These are phyloP conservation scores for Cinnamomum chago DNA, from an alignment of 164 flowering plant species.

Conservation along the genomic window DNA sequence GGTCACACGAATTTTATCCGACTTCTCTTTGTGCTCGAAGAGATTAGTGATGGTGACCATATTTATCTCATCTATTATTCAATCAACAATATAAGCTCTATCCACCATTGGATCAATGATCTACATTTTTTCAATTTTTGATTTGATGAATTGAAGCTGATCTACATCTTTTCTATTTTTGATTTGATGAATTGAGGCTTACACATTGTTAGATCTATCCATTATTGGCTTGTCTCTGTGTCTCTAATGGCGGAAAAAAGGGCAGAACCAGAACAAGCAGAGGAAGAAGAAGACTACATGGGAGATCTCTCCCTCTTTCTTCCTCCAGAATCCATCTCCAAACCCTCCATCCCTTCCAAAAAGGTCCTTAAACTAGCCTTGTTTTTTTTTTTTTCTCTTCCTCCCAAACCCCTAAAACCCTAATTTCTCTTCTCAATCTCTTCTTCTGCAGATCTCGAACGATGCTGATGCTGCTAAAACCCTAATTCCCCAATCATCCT, in stretches of 20 bases:
- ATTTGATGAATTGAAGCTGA: no score
- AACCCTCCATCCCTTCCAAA: conserved; percentile 24
- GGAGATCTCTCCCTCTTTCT: conserved; percentile 81
- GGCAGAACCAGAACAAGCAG: conserved; percentile 44
- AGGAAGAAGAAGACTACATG: conserved; percentile 75
- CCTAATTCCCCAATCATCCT: not conserved
- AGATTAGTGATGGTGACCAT: no score
- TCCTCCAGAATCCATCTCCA: conserved; percentile 41
- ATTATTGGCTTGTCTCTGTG: no score
- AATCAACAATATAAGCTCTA: no score
- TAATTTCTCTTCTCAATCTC: not conserved
- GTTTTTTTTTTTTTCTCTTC: not conserved
- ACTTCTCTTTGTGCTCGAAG: no score
- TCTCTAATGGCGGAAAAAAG: conserved; percentile 29
- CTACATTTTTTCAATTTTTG: no score
- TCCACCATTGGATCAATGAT: no score
- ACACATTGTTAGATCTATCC: not conserved
- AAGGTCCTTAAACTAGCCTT: conserved; percentile 22
- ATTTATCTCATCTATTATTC: no score
- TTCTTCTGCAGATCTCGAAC: conserved; percentile 22
- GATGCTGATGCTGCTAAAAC: conserved; percentile 11
- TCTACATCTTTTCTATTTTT: no score
- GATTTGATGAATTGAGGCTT: no score
- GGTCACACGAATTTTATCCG: no score
- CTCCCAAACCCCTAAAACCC: not conserved